Conservation (phyloP, 2,329 filamentous ascomycete species). For the Sarocladium strictum region DNA sequence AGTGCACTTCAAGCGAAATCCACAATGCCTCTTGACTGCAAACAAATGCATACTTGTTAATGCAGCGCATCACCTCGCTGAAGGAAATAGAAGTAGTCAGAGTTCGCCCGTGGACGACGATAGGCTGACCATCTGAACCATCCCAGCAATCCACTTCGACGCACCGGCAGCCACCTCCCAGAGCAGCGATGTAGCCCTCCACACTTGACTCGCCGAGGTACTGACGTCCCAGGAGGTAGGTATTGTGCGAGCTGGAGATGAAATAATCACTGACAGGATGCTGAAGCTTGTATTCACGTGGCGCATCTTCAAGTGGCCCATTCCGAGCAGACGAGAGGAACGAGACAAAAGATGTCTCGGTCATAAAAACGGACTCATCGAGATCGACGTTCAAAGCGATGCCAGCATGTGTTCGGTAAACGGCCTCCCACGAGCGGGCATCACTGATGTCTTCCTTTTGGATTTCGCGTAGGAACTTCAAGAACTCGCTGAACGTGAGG, state of each 20-base stretch:
- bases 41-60: slow-evolving; percentile 90
- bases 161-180: slow-evolving; percentile 86
- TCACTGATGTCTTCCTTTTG: slow-evolving; percentile 74
- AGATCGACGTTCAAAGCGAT: background rate
- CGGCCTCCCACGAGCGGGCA: slow-evolving; percentile 57
- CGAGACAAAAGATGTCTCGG: slow-evolving; percentile 68
- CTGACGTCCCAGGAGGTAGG: slow-evolving; percentile 87
- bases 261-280: slow-evolving; percentile 94
- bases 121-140: slow-evolving; percentile 76
- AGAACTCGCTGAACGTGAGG: slow-evolving; percentile 67
- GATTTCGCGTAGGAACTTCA: slow-evolving; percentile 63
- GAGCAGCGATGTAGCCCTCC: slow-evolving; percentile 86
- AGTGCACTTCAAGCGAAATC: slow-evolving; percentile 94
- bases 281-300: slow-evolving; percentile 61
- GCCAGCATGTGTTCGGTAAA: background rate
- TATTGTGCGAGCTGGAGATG: slow-evolving; percentile 98
- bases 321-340: slow-evolving; percentile 74
- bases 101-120: slow-evolving; percentile 86
- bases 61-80: slow-evolving; percentile 83
- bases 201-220: slow-evolving; percentile 86
- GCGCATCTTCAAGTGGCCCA: slow-evolving; percentile 55
- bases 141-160: slow-evolving; percentile 99
- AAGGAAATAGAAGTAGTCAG: slow-evolving; percentile 87
- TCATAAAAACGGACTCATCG: slow-evolving; percentile 53
- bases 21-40: slow-evolving; percentile 85